phyloP scores from a whole-genome alignment of 73 alveolate genomes.

The Tetrahymena elliotti region DNA sequence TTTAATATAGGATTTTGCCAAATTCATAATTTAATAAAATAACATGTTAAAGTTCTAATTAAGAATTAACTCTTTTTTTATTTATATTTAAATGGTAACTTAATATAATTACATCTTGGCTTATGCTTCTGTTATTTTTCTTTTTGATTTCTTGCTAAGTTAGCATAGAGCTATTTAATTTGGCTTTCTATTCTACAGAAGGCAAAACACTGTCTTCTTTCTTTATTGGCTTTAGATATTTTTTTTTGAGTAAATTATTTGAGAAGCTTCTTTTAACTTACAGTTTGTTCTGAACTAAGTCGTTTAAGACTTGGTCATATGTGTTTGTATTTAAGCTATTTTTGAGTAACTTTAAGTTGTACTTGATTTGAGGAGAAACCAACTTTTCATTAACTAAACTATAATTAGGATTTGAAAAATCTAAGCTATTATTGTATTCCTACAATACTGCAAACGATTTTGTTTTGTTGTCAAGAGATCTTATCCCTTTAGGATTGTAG shows the following conservation, averaged over 20 bases:
- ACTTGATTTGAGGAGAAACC: not conserved
- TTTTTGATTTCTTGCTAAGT: not conserved
- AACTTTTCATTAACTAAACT: not conserved
- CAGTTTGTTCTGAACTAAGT: not conserved
- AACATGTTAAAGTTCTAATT: not conserved
- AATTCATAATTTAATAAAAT: not conserved
- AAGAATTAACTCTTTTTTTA: not conserved
- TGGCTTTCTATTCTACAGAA: not conserved
- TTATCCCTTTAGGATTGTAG: not conserved
- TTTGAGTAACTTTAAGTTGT: not conserved
- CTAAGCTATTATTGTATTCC: not conserved
- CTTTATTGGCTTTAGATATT: not conserved
- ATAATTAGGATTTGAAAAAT: not conserved
- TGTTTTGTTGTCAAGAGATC: not conserved
- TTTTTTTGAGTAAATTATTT: not conserved
- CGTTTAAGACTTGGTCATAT: not conserved
- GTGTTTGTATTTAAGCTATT: not conserved
- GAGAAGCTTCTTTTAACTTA: not conserved
- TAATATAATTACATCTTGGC: not conserved
- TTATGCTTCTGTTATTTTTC: not conserved
- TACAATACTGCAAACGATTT: not conserved
- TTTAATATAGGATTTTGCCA: not conserved
- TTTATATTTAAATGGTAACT: not conserved
- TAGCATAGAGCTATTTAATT: not conserved
- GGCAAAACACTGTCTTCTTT: not conserved